Evolutionary conservation across 805 yeast species (phyloP), one percentile per base, ranked within the genome.

Genomic region (Candida suzukii): DNA sequence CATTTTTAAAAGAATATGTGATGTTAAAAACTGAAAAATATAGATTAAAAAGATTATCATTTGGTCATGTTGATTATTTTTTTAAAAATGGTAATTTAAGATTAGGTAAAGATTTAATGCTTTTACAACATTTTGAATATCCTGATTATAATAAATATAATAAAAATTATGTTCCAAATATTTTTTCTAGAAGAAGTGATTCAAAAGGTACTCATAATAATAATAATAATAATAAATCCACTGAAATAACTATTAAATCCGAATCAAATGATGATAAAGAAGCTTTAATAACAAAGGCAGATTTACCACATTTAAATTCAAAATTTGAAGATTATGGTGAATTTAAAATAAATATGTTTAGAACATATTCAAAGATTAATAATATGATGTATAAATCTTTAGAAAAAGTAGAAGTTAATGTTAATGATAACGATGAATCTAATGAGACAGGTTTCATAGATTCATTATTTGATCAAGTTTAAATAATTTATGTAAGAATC

Each of bases 61-160:
- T 40, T 17, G 66, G 65, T 9, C 58, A 58, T 37, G 43, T 60
- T 42, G 47, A 45, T 22, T 46, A 50, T 39, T 46, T 52, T 35
- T 42, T 38, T 16, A 39, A 34, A 34, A 44, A 44, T 32, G 29
- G 22, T 14, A 35, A 38, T 25, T 11, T 35, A 8, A 26, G 22
- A 25, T 12, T 24, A 14, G 28, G 33, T 21, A 40, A 44, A 31
- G 29, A 28, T 16, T 24, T 37, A 20, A 30, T 41, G 26, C 30
- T 35, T 13, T 25, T 37, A n/a, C 41, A 40, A n/a, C 14, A 27
- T 10, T 30, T 26, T 4, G 41, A 40, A 32, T 30, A 24, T 17
- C 30, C 38, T 18, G 41, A 33, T 21, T 37, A 29, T 17, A 25
- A 27, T 13, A 30, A 11, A 16, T 35, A 18, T 14, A 35, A 16